Evolutionary conservation across 2,329 filamentous ascomycete genomes (phyloP).

Genomic region (Fusarium tjaetaba): DNA sequence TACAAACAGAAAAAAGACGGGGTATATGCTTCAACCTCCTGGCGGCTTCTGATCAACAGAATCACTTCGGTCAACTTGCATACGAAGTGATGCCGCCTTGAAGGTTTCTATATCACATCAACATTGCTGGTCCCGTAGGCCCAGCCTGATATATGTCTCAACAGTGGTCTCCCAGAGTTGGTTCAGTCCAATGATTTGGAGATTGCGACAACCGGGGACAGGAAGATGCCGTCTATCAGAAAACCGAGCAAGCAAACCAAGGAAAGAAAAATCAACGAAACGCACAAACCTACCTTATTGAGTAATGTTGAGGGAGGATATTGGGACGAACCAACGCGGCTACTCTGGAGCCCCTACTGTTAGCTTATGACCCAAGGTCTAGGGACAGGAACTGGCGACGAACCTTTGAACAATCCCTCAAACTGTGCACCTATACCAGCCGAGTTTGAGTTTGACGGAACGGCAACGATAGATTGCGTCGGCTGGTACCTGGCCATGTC

Average conservation of each 20-base stretch:
- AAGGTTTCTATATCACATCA: background rate
- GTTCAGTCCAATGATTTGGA: background rate
- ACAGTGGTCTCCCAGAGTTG: background rate
- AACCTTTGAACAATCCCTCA: background rate
- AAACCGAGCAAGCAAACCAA: background rate
- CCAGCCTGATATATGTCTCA: background rate
- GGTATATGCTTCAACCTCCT: background rate
- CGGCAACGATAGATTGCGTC: background rate
- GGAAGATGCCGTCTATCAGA: background rate
- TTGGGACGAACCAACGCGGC: background rate
- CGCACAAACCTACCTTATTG: background rate
- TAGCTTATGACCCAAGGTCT: background rate
- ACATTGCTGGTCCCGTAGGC: background rate
- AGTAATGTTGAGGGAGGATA: background rate
- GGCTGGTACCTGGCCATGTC: background rate
- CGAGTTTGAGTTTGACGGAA: background rate
- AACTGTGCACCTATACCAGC: constrained; percentile 8
- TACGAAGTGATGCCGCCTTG: background rate
- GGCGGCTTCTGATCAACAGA: constrained; percentile 1
- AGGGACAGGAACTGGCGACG: background rate
- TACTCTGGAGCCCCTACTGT: background rate
- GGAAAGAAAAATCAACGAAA: background rate
- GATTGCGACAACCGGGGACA: background rate
- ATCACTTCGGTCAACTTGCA: background rate
- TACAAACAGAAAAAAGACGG: constrained; percentile 1